Percentiles rank a stretch among this genome's conserved stretches.
Conservation (phyloP, 345 rosid genomes). For the Eucalyptus grandis region DNA sequence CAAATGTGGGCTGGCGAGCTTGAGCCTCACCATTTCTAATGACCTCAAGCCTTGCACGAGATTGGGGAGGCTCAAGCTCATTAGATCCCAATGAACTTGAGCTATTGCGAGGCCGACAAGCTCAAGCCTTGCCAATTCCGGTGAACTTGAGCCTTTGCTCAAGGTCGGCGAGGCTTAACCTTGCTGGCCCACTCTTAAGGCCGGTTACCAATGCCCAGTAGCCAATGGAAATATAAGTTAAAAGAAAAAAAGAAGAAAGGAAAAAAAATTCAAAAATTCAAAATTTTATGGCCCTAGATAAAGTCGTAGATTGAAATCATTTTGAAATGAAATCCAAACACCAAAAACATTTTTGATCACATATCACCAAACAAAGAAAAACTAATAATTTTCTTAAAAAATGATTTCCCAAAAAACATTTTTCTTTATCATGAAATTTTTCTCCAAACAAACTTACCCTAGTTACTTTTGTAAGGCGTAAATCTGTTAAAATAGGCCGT, state of each 20-base stretch:
- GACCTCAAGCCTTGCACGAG: fast-evolving
- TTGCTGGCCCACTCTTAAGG: no score
- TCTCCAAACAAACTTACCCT: fast-evolving
- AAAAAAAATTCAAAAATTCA: no score
- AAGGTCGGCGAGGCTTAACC: no score
- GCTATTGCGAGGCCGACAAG: neutral
- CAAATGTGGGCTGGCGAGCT: fast-evolving
- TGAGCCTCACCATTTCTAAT: neutral
- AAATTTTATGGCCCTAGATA: fast-evolving
- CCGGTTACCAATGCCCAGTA: fast-evolving
- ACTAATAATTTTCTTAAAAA: no score
- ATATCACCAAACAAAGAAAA: no score
- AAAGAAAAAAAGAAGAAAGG: no score
- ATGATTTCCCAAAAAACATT: fast-evolving
- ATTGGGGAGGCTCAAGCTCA: no score
- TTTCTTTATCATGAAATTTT: no score
- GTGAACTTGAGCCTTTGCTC: neutral
- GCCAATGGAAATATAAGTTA: fast-evolving
- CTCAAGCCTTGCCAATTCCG: neutral
- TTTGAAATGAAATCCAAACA: fast-evolving
- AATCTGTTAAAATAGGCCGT: fast-evolving
- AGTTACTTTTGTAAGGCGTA: neutral
- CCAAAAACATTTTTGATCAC: fast-evolving
- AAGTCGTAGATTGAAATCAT: no score
- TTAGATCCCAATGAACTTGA: no score